Base-by-base conservation (phyloP, 768 basidiomycete species). In the Mycena galericulata region DNA sequence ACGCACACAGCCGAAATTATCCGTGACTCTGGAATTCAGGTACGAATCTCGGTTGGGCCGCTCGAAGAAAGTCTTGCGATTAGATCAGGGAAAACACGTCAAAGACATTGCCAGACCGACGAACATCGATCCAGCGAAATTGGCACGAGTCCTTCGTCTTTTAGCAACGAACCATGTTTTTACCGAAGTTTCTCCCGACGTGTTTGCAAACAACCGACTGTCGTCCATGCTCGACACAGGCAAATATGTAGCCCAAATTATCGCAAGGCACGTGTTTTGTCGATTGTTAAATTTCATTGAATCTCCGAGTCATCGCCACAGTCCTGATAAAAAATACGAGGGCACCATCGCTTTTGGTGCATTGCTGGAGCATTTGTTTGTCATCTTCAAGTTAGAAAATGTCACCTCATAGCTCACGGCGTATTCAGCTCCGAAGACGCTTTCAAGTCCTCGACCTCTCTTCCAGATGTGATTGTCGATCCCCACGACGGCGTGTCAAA, bases 141-240 rank as follows among this genome's bases (percentile, higher is more conserved):
- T 61, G 9, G 75, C 68, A 6, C 77, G 76, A 8, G 27, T 75
- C 51, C 70, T 80, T 11, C 75, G 79, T 15, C 65, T 74, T n/a
- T 71, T 79, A n/a, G 78, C 79, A 17, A 73, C 75, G 0, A 69
- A 74, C 29, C 75, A 77, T 50, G 62, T 79, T 34, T 79, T 79
- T 64, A 24, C 32, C 49, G 78, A 79, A 55, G 69, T 75, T 29
- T 67, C 54, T 4, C 75, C 76, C 5, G 65, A 78, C 50, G 73
- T 74, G 3, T 80, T 76, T 41, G 69, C 75, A 1, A 67, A 74
- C 61, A 80, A 79, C 67, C 73, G 76, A 12, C 47, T 73, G 14
- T 77, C 77, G 7, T 69, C 68, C 3, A 17, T 69, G 4, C 50
- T 79, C 5, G 78, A 77, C 40, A 76, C 74, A 4, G 73, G 66